Percentiles rank a stretch among this genome's conserved stretches.
Conservation (phyloP, 1,284 basidiomycete species). For the Leccinum angustisporum region DNA sequence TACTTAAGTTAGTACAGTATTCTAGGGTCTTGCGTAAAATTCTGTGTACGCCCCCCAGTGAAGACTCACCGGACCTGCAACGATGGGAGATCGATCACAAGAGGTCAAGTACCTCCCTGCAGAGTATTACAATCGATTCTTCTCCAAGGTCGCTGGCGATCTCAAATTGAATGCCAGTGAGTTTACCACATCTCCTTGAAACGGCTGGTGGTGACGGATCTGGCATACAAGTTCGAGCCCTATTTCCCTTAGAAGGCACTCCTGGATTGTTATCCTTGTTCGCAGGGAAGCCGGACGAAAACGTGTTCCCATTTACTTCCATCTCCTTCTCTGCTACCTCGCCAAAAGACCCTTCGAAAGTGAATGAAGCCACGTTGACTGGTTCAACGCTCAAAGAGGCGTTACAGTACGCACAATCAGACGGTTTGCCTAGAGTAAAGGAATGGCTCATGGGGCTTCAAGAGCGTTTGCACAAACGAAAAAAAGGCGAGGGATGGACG, state of each 20-base stretch:
- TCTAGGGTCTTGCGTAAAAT: too few species aligned
- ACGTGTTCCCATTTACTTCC: conserved; percentile 3
- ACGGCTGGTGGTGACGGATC: background rate
- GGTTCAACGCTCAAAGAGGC: background rate
- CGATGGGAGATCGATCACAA: background rate
- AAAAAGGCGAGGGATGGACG: background rate
- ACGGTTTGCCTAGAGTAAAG: background rate
- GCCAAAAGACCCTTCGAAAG: background rate
- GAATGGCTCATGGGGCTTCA: conserved; percentile 4
- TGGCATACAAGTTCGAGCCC: background rate
- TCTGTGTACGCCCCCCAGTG: background rate
- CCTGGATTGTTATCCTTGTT: conserved; percentile 1
- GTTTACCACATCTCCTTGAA: background rate
- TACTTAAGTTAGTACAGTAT: background rate
- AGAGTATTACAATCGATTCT: conserved; percentile 4
- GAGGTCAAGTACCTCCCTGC: background rate
- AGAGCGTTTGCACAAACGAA: conserved; percentile 2
- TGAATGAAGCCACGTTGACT: background rate
- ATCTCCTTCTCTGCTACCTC: conserved; percentile 6
- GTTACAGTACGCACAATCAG: background rate
- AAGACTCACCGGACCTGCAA: conserved; percentile 1
- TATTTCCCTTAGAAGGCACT: conserved; percentile 3
- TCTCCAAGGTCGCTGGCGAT: background rate
- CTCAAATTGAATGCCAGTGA: background rate
- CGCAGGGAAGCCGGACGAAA: background rate